Percentiles rank a stretch among this genome's conserved stretches.
Evolutionary conservation across 192 early-diverging fungal species (phyloP).

Genomic region (Umbelopsis vinacea): DNA sequence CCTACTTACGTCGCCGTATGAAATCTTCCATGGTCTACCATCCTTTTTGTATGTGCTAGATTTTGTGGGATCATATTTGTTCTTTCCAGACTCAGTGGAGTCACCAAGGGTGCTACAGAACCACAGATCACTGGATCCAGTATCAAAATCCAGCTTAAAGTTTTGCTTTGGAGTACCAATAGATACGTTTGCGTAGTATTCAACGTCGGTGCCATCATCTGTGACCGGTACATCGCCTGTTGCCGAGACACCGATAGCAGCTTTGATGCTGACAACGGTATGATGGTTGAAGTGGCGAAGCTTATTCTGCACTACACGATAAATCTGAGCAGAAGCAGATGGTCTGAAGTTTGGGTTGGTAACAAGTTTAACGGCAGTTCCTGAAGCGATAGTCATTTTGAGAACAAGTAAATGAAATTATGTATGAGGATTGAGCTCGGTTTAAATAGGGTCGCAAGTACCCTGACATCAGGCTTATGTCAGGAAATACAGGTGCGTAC

Average conservation of each 20-base stretch:
- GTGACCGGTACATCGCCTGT: constrained; percentile 12
- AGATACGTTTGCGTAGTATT: constrained; percentile 44
- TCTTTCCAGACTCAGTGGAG: constrained; percentile 5
- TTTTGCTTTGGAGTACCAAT: constrained; percentile 41
- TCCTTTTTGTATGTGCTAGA: constrained; percentile 24
- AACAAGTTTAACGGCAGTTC: background rate
- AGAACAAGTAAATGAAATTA: background rate
- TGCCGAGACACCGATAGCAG: background rate
- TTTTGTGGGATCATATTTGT: constrained; percentile 25
- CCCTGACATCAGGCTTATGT: constrained; percentile 22
- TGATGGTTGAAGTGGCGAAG: background rate
- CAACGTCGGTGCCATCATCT: constrained; percentile 21
- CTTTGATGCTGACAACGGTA: background rate
- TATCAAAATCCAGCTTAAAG: constrained; percentile 39
- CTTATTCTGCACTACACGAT: constrained; percentile 6
- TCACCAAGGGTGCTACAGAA: constrained; percentile 18
- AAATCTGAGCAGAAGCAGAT: constrained; percentile 6
- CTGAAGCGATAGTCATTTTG: constrained; percentile 14
- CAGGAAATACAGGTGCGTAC: background rate
- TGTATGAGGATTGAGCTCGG: background rate
- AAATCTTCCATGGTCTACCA: constrained; percentile 23
- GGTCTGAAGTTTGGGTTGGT: constrained; percentile 18
- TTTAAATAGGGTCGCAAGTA: background rate
- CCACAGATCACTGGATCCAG: constrained; percentile 29
- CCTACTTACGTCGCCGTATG: constrained; percentile 16